Conservation (phyloP, 2,329 filamentous ascomycete genomes). For the Camillea tinctor region DNA sequence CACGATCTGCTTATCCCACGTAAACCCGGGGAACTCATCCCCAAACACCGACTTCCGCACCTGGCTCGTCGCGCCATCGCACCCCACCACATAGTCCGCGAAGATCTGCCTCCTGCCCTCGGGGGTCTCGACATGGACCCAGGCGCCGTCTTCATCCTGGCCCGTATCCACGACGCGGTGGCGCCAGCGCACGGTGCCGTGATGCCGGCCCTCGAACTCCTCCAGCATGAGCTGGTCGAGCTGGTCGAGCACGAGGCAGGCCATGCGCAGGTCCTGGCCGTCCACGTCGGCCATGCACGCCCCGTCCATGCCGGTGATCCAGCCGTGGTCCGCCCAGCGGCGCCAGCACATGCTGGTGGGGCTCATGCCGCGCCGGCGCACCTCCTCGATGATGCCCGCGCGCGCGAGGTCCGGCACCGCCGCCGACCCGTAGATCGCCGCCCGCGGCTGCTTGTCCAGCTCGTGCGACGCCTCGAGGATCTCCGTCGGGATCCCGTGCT, state of each 20-base stretch:
- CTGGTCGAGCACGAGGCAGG: constrained; percentile 42
- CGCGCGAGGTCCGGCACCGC: constrained; percentile 57
- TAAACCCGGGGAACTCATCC: constrained; percentile 57
- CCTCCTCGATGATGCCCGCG: constrained; percentile 53
- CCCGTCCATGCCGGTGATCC: constrained; percentile 38
- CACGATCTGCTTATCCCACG: constrained; percentile 59
- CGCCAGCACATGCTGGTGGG: constrained; percentile 42
- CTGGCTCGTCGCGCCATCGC: constrained; percentile 52
- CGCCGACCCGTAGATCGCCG: constrained; percentile 59
- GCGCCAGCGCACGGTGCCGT: constrained; percentile 42
- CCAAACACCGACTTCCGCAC: constrained; percentile 52
- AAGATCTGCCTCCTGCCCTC: constrained; percentile 36
- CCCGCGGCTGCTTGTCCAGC: constrained; percentile 59
- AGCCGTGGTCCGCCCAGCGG: constrained; percentile 32
- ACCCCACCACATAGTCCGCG: constrained; percentile 56
- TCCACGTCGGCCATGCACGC: constrained; percentile 35
- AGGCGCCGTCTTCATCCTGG: constrained; percentile 45
- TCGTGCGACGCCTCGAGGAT: constrained; percentile 54
- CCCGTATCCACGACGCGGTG: constrained; percentile 46
- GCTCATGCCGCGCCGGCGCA: constrained; percentile 38
- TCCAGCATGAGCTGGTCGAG: constrained; percentile 44
- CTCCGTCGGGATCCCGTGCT: constrained; percentile 50
- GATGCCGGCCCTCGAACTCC: constrained; percentile 35
- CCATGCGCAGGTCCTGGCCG: constrained; percentile 40
- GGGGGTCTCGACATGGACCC: constrained; percentile 43